These are phyloP conservation scores for Hypoxylon sp. DNA, from an alignment of 2,329 filamentous ascomycete genomes.

Conservation along the genomic window DNA sequence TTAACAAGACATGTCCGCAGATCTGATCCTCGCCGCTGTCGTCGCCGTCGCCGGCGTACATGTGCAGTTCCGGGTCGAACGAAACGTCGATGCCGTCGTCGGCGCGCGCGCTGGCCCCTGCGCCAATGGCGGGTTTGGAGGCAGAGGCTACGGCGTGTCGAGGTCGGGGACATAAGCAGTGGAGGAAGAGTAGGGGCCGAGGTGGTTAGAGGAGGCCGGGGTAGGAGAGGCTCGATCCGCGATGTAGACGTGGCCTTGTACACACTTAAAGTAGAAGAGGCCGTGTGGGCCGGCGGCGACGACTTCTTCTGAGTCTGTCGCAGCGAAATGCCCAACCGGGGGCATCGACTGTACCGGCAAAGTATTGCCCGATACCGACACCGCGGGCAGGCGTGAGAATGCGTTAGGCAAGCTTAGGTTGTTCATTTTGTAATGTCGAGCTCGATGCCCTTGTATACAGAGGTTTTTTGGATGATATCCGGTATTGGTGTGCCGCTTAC, in stretches of 20 bases:
- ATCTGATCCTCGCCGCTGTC: too few relatives aligned
- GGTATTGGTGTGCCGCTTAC: slow-evolving; percentile 7
- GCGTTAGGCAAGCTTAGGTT: too few relatives aligned
- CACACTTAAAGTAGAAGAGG: slow-evolving; percentile 31
- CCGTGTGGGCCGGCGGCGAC: slow-evolving; percentile 30
- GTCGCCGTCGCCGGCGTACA: too few relatives aligned
- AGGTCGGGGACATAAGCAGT: too few relatives aligned
- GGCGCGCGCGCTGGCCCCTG: too few relatives aligned
- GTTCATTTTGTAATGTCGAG: slow-evolving; percentile 16
- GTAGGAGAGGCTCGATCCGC: slow-evolving; percentile 27
- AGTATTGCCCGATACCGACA: slow-evolving; percentile 20
- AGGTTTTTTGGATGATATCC: slow-evolving; percentile 15
- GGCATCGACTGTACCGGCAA: slow-evolving; percentile 30
- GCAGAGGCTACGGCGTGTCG: too few relatives aligned
- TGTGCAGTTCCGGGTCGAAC: too few relatives aligned
- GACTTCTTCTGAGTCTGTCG: slow-evolving; percentile 23
- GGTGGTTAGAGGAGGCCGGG: too few relatives aligned
- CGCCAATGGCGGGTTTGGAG: too few relatives aligned
- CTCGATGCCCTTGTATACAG: slow-evolving; percentile 11
- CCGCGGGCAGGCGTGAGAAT: slow-evolving; percentile 14
- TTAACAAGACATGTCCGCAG: too few relatives aligned
- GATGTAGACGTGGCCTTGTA: slow-evolving; percentile 24
- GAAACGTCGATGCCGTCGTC: too few relatives aligned
- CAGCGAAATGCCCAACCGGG: slow-evolving; percentile 32
- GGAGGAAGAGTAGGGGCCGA: too few relatives aligned